A percentile compares a stretch with the other conserved stretches of the same genome.
Conservation (phyloP, 805 yeast species). For the Candida coquimbonensis region DNA sequence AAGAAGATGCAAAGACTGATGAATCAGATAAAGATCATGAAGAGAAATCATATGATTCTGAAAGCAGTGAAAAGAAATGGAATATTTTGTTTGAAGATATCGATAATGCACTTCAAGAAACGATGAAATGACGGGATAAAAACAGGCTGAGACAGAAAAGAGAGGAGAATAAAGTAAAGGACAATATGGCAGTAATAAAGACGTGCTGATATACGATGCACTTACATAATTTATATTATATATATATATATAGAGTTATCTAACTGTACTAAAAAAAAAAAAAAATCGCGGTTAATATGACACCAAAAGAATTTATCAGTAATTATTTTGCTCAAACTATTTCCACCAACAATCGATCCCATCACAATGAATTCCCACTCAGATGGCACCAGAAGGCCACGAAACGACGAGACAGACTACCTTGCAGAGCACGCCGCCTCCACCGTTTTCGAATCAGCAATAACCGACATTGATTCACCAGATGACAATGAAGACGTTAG, state of each 20-base stretch:
- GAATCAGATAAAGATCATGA: neutral
- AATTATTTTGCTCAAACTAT: too few species aligned
- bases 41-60: neutral
- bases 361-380: too few species aligned
- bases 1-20: too few species aligned
- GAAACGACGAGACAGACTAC: neutral
- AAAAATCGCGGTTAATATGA: too few species aligned
- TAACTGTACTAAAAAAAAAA: too few species aligned
- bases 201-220: too few species aligned
- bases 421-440: slow-evolving; percentile 1
- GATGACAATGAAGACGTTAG: slow-evolving; percentile 28
- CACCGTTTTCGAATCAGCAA: slow-evolving; percentile 32
- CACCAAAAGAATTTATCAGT: too few species aligned
- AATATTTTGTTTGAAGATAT: slow-evolving; percentile 18
- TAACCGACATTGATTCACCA: slow-evolving; percentile 24
- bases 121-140: neutral
- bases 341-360: too few species aligned
- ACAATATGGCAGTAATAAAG: neutral
- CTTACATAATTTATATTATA: too few species aligned
- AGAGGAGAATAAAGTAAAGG: neutral
- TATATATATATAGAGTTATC: too few species aligned
- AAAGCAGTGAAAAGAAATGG: slow-evolving; percentile 9
- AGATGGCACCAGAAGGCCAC: neutral
- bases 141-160: too few species aligned
- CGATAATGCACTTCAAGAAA: slow-evolving; percentile 18